Base-by-base conservation (phyloP, 129 eudicot species). In the Pittosporum tobira region DNA sequence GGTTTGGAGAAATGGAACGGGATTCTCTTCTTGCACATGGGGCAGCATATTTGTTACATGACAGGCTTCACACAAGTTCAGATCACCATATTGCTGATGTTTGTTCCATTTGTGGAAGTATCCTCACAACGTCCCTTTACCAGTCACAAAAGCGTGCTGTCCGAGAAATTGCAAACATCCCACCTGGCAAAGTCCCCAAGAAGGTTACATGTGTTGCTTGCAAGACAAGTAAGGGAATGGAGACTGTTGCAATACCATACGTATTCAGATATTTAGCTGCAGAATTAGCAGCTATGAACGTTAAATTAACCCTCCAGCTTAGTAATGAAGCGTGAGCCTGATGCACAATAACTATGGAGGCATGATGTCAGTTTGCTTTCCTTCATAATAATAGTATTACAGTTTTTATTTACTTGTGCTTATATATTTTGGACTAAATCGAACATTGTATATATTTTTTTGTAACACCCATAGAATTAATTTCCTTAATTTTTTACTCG, bases 1-100 rank as follows among this genome's bases (percentile, higher is more conserved):
- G 98, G 5, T 91, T 91, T 62, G 98, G 98, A 15, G 98, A 91
- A 61, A 91, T 91, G 98, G 98, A 91, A 67, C 71, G 98, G 2
- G 98, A 91, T 59, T 84, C 98, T 14, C 81, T 91, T 52, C 79
- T 91, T 60, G 98, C 98, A 8, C 98, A 91, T 29, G 98, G 98
- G 24, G 96, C 98, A 6, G 89, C 98, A 3, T 91, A 91, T 74
- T 73, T 86, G 37, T 63, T 91, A 45, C 98, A 91, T 3, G 98
- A 91, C 50, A 73, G 98, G 74, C 84, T 91, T 34, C 98, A 91
- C 59, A 66, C 63, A 3, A 80, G 98, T 64, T 91, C 98, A 0
- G 98, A 91, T 71, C 76, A 83, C 72, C 98, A 91, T 70, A 70
- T 91, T 19, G 98, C 98, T 5, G 94, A 91, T 44, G 80, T 91